phyloP scores from a whole-genome alignment of 78 protist genomes.

The Dictyostelium intermedium region DNA sequence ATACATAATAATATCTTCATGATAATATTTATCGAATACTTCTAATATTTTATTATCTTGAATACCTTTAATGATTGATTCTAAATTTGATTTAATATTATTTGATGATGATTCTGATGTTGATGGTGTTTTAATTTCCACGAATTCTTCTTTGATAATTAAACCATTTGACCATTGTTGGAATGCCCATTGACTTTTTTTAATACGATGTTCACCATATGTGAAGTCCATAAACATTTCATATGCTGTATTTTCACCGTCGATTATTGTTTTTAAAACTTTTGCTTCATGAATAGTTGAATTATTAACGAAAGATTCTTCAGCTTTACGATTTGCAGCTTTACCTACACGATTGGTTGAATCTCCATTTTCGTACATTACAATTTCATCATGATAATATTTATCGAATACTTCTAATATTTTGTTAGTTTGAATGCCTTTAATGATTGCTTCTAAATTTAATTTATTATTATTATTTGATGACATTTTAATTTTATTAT shows the following conservation, averaged over 20 bases:
- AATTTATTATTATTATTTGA: no score
- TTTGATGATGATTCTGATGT: background rate
- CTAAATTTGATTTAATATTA: background rate
- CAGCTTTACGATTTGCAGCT: constrained; percentile 32
- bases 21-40: constrained; percentile 37
- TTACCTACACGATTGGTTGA: constrained; percentile 53
- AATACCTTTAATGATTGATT: constrained; percentile 14
- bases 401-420: background rate
- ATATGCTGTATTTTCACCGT: background rate
- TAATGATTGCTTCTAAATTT: no score
- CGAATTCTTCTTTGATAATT: constrained; percentile 33
- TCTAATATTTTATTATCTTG: constrained; percentile 11
- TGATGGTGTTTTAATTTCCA: background rate
- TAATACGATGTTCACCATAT: background rate
- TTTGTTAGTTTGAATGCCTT: no score
- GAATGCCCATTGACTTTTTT: background rate
- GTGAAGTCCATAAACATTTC: background rate
- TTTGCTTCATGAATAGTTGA: constrained; percentile 16
- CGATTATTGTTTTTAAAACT: background rate
- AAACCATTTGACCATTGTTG: constrained; percentile 14
- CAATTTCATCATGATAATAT: background rate
- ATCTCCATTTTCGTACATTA: constrained; percentile 53
- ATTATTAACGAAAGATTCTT: constrained; percentile 9
- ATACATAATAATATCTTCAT: constrained; percentile 34
- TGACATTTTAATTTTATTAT: no score